Conservation (phyloP, 371 early-diverging fungal genomes). For the Zychaea mexicana region DNA sequence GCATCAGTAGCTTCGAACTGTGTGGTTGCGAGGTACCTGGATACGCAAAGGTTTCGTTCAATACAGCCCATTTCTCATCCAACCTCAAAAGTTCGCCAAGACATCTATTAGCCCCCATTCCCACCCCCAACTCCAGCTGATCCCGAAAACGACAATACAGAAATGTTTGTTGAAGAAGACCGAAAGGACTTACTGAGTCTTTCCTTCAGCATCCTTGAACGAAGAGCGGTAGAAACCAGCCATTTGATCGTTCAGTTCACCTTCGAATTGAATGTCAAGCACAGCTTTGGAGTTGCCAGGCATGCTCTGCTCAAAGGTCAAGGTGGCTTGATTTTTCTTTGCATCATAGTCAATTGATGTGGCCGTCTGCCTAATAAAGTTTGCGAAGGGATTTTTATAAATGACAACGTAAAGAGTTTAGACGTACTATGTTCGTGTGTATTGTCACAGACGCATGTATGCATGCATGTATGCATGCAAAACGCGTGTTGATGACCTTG, state of each 20-base stretch:
- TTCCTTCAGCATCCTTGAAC: conserved; percentile 76
- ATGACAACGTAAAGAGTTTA: too few relatives aligned
- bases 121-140: too few relatives aligned
- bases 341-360: conserved; percentile 67
- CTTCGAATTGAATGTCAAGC: conserved; percentile 71
- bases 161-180: too few relatives aligned
- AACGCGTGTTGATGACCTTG: not conserved
- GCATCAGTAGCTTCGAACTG: conserved; percentile 95
- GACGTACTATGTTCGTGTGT: not conserved
- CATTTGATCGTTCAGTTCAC: conserved; percentile 85
- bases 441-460: not conserved
- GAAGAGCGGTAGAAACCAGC: conserved; percentile 87
- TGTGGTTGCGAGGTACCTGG: conserved; percentile 75
- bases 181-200: conserved; percentile 53
- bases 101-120: too few relatives aligned
- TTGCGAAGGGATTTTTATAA: too few relatives aligned
- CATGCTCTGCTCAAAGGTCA: conserved; percentile 70
- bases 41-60: too few relatives aligned
- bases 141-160: too few relatives aligned
- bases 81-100: too few relatives aligned
- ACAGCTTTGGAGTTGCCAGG: conserved; percentile 69
- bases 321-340: conserved; percentile 69
- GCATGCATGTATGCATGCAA: not conserved
- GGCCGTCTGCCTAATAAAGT: conserved; percentile 66
- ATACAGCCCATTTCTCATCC: too few relatives aligned